A percentile compares a stretch with the other conserved stretches of the same genome.
phyloP scores from a whole-genome alignment of 1,139 yeast species.

The Magnusiomyces ingens region DNA sequence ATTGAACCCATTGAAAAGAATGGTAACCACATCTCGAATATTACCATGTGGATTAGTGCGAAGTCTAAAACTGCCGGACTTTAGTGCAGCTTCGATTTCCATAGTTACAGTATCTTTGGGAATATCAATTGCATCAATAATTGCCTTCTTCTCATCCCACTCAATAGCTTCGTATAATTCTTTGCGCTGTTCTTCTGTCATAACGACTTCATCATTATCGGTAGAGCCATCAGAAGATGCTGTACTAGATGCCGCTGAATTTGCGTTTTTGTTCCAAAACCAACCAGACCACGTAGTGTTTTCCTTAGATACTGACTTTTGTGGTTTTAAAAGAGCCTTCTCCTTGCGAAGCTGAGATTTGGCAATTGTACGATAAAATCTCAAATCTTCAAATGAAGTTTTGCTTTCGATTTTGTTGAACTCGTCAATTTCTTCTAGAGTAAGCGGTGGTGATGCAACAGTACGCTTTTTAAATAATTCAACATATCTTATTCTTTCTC shows the following conservation, averaged over 20 bases:
- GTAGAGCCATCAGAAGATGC: constrained; percentile 23
- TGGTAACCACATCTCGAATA: constrained; percentile 54
- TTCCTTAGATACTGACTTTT: constrained; percentile 6
- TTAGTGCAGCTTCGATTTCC: constrained; percentile 60
- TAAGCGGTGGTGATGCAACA: constrained; percentile 20
- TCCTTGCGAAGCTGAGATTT: constrained; percentile 58
- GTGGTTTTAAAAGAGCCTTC: constrained; percentile 27
- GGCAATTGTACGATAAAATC: constrained; percentile 78
- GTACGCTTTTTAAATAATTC: constrained; percentile 52
- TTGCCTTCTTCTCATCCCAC: constrained; percentile 62
- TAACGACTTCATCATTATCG: constrained; percentile 25
- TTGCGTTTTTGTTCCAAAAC: constrained; percentile 32
- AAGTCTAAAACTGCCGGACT: constrained; percentile 71
- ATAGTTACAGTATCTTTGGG: constrained; percentile 69
- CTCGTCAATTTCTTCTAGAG: constrained; percentile 36
- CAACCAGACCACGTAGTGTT: constrained; percentile 31
- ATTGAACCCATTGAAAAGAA: constrained; percentile 76
- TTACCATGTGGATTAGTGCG: constrained; percentile 34
- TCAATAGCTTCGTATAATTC: constrained; percentile 93
- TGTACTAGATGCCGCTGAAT: constrained; percentile 3
- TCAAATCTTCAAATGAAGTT: constrained; percentile 68
- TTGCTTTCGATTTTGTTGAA: constrained; percentile 52
- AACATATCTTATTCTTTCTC: constrained; percentile 65
- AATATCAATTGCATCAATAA: constrained; percentile 49
- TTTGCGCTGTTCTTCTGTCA: constrained; percentile 43